Conservation (phyloP, 2,329 filamentous ascomycete genomes). For the Aspergillus sp. region DNA sequence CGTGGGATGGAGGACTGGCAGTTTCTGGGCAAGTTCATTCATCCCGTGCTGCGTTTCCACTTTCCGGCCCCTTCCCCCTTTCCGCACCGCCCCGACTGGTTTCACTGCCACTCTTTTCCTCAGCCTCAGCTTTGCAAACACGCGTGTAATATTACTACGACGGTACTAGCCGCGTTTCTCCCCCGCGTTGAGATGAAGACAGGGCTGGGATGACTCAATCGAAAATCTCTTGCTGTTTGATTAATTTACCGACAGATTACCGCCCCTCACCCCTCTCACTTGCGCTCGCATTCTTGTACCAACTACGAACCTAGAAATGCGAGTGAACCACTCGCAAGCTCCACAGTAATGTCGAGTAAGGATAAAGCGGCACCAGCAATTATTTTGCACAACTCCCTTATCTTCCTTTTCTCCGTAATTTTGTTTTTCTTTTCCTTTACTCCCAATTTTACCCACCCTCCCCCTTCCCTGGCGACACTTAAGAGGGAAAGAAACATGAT, state of each 20-base stretch:
- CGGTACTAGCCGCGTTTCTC: conserved; percentile 14
- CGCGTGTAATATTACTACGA: conserved; percentile 20
- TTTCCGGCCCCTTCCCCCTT: conserved; percentile 23
- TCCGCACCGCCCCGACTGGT: conserved; percentile 31
- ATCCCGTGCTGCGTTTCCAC: neutral
- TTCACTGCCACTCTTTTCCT: conserved; percentile 34
- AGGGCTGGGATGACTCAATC: conserved; percentile 9
- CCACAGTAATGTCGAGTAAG: conserved; percentile 17
- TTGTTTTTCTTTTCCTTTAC: neutral
- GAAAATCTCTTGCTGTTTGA: neutral
- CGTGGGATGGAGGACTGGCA: neutral
- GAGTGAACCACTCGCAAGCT: conserved; percentile 7
- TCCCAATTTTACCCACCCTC: neutral
- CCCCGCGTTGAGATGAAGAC: conserved; percentile 16
- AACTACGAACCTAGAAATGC: conserved; percentile 9
- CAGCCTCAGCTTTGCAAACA: conserved; percentile 28
- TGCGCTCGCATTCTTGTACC: conserved; percentile 2
- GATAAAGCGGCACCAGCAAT: conserved; percentile 17
- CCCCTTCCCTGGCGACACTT: neutral
- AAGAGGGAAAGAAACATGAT: neutral
- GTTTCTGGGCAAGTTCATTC: neutral
- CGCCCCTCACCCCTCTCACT: neutral
- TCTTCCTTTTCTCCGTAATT: conserved; percentile 2
- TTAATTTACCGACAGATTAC: conserved; percentile 4
- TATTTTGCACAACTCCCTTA: conserved; percentile 3